A percentile compares a stretch with the other conserved stretches of the same genome.
These are phyloP conservation scores for Oryza brachyantha DNA, from an alignment of 176 grass and related monocot genomes.

Conservation along the genomic window DNA sequence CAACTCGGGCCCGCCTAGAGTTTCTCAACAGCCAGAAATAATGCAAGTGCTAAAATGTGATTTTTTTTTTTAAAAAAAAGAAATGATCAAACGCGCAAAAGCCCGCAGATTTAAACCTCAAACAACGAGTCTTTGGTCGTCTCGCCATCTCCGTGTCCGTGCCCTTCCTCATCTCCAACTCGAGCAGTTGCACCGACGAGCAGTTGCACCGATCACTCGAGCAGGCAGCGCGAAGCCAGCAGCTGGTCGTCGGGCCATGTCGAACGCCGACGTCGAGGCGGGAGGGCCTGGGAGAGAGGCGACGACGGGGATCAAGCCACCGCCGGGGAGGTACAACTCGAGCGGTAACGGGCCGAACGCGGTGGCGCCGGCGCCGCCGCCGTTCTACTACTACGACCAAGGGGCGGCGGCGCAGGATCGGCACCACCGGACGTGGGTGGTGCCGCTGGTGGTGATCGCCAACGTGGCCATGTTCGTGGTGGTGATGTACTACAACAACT, in stretches of 20 bases:
- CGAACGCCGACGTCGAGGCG: constrained; percentile 50
- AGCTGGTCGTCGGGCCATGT: constrained; percentile 20
- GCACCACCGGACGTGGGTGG: constrained; percentile 60
- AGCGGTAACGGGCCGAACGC: neutral
- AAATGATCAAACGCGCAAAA: neutral
- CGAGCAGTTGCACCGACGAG: neutral
- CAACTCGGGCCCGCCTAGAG: constrained; percentile 21
- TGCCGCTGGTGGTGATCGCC: constrained; percentile 57
- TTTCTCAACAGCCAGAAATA: constrained; percentile 31
- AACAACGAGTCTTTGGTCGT: constrained; percentile 24
- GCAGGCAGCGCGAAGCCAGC: too few relatives aligned
- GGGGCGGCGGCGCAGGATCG: constrained; percentile 34
- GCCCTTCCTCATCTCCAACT: neutral
- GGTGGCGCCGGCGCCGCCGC: constrained; percentile 21
- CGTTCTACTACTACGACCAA: constrained; percentile 56
- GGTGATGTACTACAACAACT: constrained; percentile 75
- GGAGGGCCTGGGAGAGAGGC: neutral
- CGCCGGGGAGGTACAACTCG: constrained; percentile 41
- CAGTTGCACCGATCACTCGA: neutral
- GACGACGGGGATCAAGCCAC: constrained; percentile 49
- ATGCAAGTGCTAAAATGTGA: neutral
- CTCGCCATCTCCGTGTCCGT: constrained; percentile 29
- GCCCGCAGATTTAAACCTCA: constrained; percentile 21
- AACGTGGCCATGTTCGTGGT: constrained; percentile 68
- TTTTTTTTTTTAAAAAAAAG: neutral